phyloP scores from a whole-genome alignment of 352 stramenopile genomes.

The Globisporangium cederbergense region DNA sequence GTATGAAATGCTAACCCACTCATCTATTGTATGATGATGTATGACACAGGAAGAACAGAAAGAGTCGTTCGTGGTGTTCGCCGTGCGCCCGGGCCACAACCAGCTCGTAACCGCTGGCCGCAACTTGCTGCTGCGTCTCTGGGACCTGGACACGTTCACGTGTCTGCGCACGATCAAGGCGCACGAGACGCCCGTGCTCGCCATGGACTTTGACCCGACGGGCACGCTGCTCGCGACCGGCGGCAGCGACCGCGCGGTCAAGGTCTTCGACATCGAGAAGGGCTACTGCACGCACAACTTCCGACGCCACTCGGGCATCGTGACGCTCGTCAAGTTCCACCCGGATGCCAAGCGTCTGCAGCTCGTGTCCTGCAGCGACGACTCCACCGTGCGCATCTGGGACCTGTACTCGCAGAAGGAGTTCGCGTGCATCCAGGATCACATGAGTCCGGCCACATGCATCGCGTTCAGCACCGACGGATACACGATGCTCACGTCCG shows the following conservation, averaged over 20 bases:
- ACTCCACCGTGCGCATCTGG: slow-evolving; percentile 77
- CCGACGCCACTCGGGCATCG: slow-evolving; percentile 77
- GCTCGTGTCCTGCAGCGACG: slow-evolving; percentile 79
- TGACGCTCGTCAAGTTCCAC: slow-evolving; percentile 87
- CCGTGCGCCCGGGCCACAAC: slow-evolving; percentile 63
- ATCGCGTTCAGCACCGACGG: slow-evolving; percentile 88
- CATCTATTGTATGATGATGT: slow-evolving; percentile 2
- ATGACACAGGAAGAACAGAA: slow-evolving; percentile 53
- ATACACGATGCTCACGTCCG: slow-evolving; percentile 85
- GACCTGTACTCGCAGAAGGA: slow-evolving; percentile 85
- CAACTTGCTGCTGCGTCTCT: slow-evolving; percentile 82
- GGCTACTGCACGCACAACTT: slow-evolving; percentile 95
- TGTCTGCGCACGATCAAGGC: slow-evolving; percentile 80
- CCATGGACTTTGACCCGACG: slow-evolving; percentile 88
- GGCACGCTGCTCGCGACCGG: slow-evolving; percentile 94
- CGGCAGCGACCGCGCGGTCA: slow-evolving; percentile 93
- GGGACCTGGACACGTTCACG: slow-evolving; percentile 78
- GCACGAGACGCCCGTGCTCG: slow-evolving; percentile 74
- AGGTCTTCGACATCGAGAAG: slow-evolving; percentile 92
- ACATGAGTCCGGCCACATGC: slow-evolving; percentile 94
- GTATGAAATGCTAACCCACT: not conserved
- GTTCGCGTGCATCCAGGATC: slow-evolving; percentile 89
- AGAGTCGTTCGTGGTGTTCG: slow-evolving; percentile 83
- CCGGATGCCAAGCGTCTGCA: slow-evolving; percentile 54
- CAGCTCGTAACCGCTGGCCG: slow-evolving; percentile 83